Base-by-base conservation (phyloP, 345 rosid genomes). In the Orychophragmus violaceus region DNA sequence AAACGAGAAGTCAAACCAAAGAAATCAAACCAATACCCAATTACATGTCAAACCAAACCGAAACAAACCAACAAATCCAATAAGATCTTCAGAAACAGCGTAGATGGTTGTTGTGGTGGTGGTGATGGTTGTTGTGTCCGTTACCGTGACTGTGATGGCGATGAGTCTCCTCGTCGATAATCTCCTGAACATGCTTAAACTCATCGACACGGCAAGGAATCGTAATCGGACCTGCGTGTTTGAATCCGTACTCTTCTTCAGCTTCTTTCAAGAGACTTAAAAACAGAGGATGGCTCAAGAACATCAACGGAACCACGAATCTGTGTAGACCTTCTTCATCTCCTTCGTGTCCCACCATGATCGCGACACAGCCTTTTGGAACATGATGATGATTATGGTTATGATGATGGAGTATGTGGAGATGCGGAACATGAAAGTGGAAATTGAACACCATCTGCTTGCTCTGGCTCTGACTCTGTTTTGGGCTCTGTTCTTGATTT, bases 141-240 rank as follows among this genome's bases (percentile, higher is more conserved):
- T 61, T 33, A 12, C 66, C 62, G 27, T 76, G 81, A 6, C 69
- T 74, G 8, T 64, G 80, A 76, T 53, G 78, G 80, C 66, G 80
- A 25, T 76, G 84, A 25, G 71, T 76, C 37, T 88, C 98, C 71
- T 77, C 32, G 48, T 85, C 84, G 67, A 92, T 89, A 62, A 88
- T 69, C 62, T 82, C 85, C 36, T 80, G 95, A 70, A 92, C 83
- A 63, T 69, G 76, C 13, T 83, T 84, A 46, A 92, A 92, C 74
- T 87, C 83, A 67, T 89, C 84, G 1, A 89, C 90, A 28, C 82
- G 81, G 77, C 97, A 92, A 53, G 98, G 98, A 35, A 92, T 83
- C 2, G 87, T 80, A 72, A 92, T 83, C 10, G 90, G 95, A 1
- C 98, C 98, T 33, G 77, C 64, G 33, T 89, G 97, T 12, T 83